phyloP scores from a whole-genome alignment of 2,329 filamentous ascomycete genomes.

The Immersiporthe knoxdaviesiana region DNA sequence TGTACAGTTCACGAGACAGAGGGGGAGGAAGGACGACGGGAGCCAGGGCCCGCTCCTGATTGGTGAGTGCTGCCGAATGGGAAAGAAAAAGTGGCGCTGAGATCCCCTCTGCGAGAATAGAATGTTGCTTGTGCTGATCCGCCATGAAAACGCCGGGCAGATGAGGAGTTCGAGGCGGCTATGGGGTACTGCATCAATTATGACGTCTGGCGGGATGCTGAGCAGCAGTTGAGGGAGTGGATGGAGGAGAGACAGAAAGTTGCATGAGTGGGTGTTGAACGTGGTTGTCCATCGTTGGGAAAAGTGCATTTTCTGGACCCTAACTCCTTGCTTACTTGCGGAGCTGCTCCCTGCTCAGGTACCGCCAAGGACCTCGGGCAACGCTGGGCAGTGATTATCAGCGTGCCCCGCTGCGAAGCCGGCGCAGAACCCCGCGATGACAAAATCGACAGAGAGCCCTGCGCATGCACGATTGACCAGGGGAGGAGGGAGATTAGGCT shows the following conservation, averaged over 20 bases:
- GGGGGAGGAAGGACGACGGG: slow-evolving; percentile 9
- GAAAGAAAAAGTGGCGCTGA: neutral
- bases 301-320: neutral
- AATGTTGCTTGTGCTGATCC: neutral
- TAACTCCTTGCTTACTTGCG: neutral
- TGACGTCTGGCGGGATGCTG: slow-evolving; percentile 23
- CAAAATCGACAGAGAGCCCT: slow-evolving; percentile 10
- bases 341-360: neutral
- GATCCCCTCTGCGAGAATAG: neutral
- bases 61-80: slow-evolving; percentile 11
- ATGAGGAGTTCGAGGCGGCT: slow-evolving; percentile 16
- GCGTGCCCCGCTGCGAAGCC: slow-evolving; percentile 19
- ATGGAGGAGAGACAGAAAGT: neutral
- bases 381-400: neutral
- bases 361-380: neutral
- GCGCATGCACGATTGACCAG: neutral
- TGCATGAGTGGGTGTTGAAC: too few relatives aligned
- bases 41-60: slow-evolving; percentile 12
- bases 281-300: too few relatives aligned
- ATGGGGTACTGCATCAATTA: slow-evolving; percentile 21
- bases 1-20: slow-evolving; percentile 13
- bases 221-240: slow-evolving; percentile 22
- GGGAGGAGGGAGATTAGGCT: neutral
- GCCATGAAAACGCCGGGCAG: neutral
- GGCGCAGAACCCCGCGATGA: slow-evolving; percentile 27